A percentile compares a stretch with the other conserved stretches of the same genome.
Evolutionary conservation across 306 rosid species (phyloP).

Genomic region (Cicer chorassanicum): DNA sequence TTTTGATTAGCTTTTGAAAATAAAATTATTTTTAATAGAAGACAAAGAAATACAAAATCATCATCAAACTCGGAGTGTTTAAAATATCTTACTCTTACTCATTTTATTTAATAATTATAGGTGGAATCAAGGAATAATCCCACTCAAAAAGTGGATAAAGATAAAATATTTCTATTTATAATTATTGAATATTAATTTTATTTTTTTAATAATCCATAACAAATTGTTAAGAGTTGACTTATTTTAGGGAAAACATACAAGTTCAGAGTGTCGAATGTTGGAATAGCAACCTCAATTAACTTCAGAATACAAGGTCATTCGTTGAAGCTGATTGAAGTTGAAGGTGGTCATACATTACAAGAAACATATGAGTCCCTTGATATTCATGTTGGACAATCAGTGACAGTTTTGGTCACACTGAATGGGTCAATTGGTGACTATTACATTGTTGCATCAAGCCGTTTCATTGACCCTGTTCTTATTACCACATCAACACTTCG

Average conservation of each 20-base stretch:
- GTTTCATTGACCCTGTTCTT: conserved; percentile 60
- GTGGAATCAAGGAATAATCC: no score
- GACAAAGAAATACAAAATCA: no score
- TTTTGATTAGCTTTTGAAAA: no score
- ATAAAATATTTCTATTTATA: no score
- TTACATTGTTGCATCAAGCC: conserved; percentile 64
- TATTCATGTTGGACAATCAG: conserved; percentile 78
- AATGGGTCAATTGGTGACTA: conserved; percentile 47
- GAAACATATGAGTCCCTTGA: conserved; percentile 69
- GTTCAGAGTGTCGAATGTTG: conserved; percentile 77
- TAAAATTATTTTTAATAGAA: no score
- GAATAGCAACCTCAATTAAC: conserved; percentile 66
- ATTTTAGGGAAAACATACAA: conserved; percentile 78
- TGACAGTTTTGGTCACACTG: conserved; percentile 63
- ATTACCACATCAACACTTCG: conserved; percentile 61
- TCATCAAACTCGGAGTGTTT: no score
- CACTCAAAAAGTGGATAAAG: no score
- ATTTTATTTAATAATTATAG: no score
- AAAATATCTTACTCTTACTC: no score
- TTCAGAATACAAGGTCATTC: conserved; percentile 71
- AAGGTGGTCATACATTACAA: conserved; percentile 82
- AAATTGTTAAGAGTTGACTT: background rate
- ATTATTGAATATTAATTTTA: no score
- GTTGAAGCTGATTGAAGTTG: conserved; percentile 78
- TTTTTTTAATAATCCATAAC: no score